Percentiles rank a stretch among this genome's conserved stretches.
These are phyloP conservation scores for Exutisphaerella laricina DNA, from an alignment of 2,329 filamentous ascomycete genomes.

Conservation along the genomic window DNA sequence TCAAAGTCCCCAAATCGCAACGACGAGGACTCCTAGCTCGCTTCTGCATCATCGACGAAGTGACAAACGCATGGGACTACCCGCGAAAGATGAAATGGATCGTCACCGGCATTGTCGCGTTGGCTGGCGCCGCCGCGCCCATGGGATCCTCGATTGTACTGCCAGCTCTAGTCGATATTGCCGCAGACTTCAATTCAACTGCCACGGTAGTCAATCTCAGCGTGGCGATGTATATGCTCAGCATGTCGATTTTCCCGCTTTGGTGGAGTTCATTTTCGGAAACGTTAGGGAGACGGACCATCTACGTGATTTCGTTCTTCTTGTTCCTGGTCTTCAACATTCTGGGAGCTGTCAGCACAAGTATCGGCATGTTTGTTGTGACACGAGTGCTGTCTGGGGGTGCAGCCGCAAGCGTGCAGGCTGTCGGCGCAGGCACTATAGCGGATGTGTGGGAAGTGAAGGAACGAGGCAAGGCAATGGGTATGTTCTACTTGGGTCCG, in stretches of 20 bases:
- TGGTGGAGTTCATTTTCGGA: constrained; percentile 87
- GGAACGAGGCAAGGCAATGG: constrained; percentile 74
- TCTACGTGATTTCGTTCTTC: constrained; percentile 69
- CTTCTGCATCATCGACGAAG: constrained; percentile 69
- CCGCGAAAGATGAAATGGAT: constrained; percentile 72
- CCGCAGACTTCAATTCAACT: constrained; percentile 56
- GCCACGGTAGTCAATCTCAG: constrained; percentile 67
- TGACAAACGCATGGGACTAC: constrained; percentile 71
- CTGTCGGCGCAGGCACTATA: constrained; percentile 77
- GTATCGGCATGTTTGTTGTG: constrained; percentile 69
- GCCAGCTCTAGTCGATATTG: constrained; percentile 62
- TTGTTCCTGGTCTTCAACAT: constrained; percentile 68
- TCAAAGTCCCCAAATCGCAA: constrained; percentile 47
- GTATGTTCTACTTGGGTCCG: constrained; percentile 75
- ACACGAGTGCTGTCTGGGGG: constrained; percentile 71
- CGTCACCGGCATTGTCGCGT: constrained; percentile 69
- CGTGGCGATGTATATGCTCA: constrained; percentile 74
- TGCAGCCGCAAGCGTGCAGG: constrained; percentile 72
- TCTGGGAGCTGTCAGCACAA: constrained; percentile 61
- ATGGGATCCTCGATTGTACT: constrained; percentile 82
- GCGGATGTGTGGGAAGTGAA: constrained; percentile 71
- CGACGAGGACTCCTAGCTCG: constrained; percentile 68
- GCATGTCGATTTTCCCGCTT: constrained; percentile 73
- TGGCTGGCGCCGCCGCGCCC: constrained; percentile 71
- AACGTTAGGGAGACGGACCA: constrained; percentile 62